phyloP scores from a whole-genome alignment of 805 yeast species.

The Yarrowia deformans region DNA sequence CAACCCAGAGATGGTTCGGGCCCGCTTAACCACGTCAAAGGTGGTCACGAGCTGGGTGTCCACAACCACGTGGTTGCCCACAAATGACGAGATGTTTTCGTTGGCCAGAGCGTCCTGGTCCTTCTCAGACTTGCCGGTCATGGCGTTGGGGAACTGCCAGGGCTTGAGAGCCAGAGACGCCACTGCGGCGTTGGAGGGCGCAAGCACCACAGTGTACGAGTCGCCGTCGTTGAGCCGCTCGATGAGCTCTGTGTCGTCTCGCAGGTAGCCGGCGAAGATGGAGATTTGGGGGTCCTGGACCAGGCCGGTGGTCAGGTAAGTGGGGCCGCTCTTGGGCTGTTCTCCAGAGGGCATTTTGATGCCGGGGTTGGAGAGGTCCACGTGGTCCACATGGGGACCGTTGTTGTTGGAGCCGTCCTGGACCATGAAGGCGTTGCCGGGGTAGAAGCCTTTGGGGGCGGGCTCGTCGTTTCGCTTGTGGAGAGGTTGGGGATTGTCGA shows the following conservation, averaged over 20 bases:
- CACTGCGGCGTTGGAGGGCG: constrained; percentile 74
- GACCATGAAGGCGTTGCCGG: constrained; percentile 17
- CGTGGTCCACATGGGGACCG: constrained; percentile 30
- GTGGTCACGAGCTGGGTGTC: constrained; percentile 23
- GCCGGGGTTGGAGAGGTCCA: constrained; percentile 30
- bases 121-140: constrained; percentile 51
- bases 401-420: constrained; percentile 22
- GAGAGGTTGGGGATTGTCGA: constrained; percentile 15
- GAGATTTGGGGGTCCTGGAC: constrained; percentile 57
- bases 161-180: constrained; percentile 64
- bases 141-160: constrained; percentile 78
- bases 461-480: constrained; percentile 28
- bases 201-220: constrained; percentile 62
- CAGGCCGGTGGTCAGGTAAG: constrained; percentile 53
- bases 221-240: constrained; percentile 57
- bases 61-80: constrained; percentile 64
- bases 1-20: constrained; percentile 47
- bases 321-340: constrained; percentile 49
- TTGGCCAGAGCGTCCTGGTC: constrained; percentile 59
- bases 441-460: constrained; percentile 22
- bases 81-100: constrained; percentile 63
- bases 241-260: constrained; percentile 64
- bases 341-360: constrained; percentile 39
- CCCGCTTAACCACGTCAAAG: constrained; percentile 23
- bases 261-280: constrained; percentile 72